Evolutionary conservation across 108 stramenopile genomes (phyloP), one percentile per base, ranked within the genome.

Genomic region (Fistulifera solaris): DNA sequence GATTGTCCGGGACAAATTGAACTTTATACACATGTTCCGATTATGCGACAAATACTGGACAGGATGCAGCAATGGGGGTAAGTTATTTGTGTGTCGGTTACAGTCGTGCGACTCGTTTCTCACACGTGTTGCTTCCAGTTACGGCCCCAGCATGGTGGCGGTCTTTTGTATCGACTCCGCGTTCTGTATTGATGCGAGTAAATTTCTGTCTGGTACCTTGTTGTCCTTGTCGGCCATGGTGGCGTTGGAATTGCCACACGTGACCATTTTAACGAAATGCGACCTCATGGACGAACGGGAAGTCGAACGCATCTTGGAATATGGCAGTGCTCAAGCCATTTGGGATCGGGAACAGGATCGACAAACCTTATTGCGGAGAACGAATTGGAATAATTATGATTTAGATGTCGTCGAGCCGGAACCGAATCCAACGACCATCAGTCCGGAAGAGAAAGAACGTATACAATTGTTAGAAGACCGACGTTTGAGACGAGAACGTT

Each of bases 1-100:
- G 99, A 99, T 73, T 99, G 99, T 73, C 97, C 99, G 6, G 99
- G 99, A 1, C 97, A 99, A 70, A 72, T 99, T 24, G 91, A 95
- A 62, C 66, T 98, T 42, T 95, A 95, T 63, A 93, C 93, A 1
- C 99, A 99, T 58, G 73, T 98, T n/a, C 97, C 96, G 1, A 75
- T 98, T 12, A 96, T 98, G 96, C 68, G 84, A 53, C 67, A 74
- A 26, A 61, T 99, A 13, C 74, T 93, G 41, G 77, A 88, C 72
- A 68, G 78, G 31, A 66, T 95, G 79, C 66, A 85, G 50, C 61
- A 64, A 40, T 89, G 86, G 94, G 93, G 92, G 46, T 94, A n/a
- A n/a, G n/a, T n/a, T n/a, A 90, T 61, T n/a, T n/a, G n/a, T n/a
- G n/a, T n/a, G n/a, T n/a, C n/a, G n/a, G n/a, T n/a, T n/a, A n/a